A percentile compares a stretch with the other conserved stretches of the same genome.
These are phyloP conservation scores for Globisporangium rhizosaccharum DNA, from an alignment of 352 stramenopile species.

Conservation along the genomic window DNA sequence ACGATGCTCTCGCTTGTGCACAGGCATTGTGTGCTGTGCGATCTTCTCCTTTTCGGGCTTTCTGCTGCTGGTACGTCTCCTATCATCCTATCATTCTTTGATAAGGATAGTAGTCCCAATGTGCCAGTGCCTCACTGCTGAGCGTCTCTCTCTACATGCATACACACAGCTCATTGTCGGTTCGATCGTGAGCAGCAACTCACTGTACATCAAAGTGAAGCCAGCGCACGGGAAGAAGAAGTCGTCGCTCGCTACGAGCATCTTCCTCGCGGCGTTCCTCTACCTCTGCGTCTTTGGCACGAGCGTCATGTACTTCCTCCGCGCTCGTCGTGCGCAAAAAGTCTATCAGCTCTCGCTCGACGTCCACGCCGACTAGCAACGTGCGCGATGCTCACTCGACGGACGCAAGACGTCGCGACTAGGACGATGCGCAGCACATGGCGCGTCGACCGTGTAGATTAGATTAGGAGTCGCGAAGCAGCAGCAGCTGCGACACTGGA, in stretches of 20 bases:
- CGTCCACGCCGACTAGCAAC: slow-evolving; percentile 66
- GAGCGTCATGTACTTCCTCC: slow-evolving; percentile 84
- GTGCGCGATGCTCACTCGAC: background rate
- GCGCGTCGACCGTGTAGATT: no score
- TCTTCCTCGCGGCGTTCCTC: slow-evolving; percentile 82
- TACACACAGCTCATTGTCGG: slow-evolving; percentile 64
- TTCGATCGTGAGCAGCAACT: slow-evolving; percentile 82
- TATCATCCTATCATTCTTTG: background rate
- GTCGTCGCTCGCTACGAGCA: slow-evolving; percentile 77
- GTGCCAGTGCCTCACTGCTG: background rate
- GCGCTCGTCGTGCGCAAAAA: slow-evolving; percentile 71
- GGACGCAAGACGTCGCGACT: no score
- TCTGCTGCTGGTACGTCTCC: slow-evolving; percentile 47
- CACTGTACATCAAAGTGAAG: slow-evolving; percentile 81
- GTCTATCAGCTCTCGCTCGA: slow-evolving; percentile 87
- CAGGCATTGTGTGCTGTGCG: slow-evolving; percentile 70
- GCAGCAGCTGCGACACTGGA: no score
- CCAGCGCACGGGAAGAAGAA: slow-evolving; percentile 78
- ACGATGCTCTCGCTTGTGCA: background rate
- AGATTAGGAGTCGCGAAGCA: no score
- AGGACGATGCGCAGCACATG: no score
- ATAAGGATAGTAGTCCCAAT: background rate
- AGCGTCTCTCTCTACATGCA: no score
- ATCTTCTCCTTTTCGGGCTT: slow-evolving; percentile 76
- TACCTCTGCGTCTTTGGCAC: slow-evolving; percentile 83